Conservation (phyloP, 2,329 filamentous ascomycete genomes). For the Aspergillus ibericus region DNA sequence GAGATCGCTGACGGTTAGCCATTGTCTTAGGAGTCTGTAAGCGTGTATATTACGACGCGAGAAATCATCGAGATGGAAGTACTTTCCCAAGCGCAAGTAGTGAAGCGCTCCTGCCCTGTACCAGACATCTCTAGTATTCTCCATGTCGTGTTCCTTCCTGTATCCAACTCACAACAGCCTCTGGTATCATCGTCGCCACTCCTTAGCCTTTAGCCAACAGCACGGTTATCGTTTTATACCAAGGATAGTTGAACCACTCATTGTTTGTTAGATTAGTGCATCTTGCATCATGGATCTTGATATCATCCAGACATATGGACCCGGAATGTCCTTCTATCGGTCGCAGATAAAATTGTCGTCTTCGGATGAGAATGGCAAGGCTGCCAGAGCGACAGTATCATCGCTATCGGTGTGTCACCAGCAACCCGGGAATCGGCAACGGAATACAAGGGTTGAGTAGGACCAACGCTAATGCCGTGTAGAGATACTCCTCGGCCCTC, state of each 20-base stretch:
- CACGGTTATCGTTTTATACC: slow-evolving; percentile 15
- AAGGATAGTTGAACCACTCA: slow-evolving; percentile 7
- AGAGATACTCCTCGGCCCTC: slow-evolving; percentile 23
- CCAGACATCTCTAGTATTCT: not conserved
- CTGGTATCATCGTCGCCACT: slow-evolving; percentile 7
- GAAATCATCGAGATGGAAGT: not conserved
- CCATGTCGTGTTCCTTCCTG: not conserved
- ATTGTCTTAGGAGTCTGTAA: not conserved
- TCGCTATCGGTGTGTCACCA: slow-evolving; percentile 17
- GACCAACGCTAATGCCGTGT: not conserved
- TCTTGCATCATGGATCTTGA: slow-evolving; percentile 17
- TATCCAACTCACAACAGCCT: not conserved
- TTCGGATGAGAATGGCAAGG: not conserved
- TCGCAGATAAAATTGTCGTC: slow-evolving; percentile 3
- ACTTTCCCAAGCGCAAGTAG: not conserved
- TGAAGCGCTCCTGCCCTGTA: not conserved
- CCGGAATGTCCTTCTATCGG: slow-evolving; percentile 25
- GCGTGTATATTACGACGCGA: not conserved
- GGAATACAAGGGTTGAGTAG: not conserved
- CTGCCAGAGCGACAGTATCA: not conserved
- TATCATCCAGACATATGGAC: slow-evolving; percentile 17
- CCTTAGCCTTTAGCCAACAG: slow-evolving; percentile 8
- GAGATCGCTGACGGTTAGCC: not conserved
- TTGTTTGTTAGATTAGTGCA: slow-evolving; percentile 10
- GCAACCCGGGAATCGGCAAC: no score